phyloP scores from a whole-genome alignment of 73 alveolate genomes.

The Paramecium pentaurelia region DNA sequence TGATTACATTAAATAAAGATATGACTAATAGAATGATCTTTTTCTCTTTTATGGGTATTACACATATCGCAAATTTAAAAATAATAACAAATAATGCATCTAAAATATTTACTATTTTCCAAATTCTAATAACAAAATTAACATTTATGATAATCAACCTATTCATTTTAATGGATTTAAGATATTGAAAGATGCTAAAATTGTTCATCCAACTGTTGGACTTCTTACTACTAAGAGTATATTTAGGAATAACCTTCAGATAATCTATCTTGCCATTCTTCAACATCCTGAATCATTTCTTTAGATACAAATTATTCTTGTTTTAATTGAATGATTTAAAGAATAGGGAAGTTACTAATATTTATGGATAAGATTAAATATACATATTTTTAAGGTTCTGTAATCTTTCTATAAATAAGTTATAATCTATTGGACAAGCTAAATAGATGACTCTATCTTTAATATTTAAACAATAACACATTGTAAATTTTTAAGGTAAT shows the following conservation, averaged over 20 bases:
- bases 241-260: not conserved
- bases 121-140: not conserved
- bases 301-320: not conserved
- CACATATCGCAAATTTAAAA: not conserved
- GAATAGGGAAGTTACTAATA: not conserved
- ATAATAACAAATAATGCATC: not conserved
- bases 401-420: not conserved
- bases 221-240: not conserved
- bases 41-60: not conserved
- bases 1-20: not conserved
- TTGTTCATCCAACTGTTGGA: not conserved
- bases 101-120: not conserved
- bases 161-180: not conserved
- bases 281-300: not conserved
- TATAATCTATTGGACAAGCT: not conserved
- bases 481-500: not conserved
- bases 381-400: not conserved
- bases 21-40: not conserved
- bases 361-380: not conserved
- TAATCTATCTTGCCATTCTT: not conserved
- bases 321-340: not conserved
- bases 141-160: not conserved
- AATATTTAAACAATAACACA: not conserved
- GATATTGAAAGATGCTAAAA: not conserved
- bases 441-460: not conserved